These are phyloP conservation scores for Plasmodium reichenowi DNA, from an alignment of 169 alveolate genomes.

Conservation along the genomic window DNA sequence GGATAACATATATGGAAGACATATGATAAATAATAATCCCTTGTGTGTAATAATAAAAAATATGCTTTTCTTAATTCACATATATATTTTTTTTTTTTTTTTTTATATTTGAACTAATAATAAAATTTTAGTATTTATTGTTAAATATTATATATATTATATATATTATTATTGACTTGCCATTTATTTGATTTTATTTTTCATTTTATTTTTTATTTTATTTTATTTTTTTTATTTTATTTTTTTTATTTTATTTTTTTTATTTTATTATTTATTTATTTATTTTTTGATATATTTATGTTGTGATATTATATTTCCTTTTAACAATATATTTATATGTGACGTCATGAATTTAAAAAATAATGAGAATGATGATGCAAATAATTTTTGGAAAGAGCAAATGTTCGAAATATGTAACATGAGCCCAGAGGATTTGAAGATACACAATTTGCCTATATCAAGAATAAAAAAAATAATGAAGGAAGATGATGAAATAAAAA, in stretches of 20 bases:
- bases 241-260: constrained; percentile 13
- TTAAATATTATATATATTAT: background rate
- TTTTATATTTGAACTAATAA: background rate
- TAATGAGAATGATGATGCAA: constrained; percentile 21
- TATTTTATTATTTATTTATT: background rate
- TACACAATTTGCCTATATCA: constrained; percentile 92
- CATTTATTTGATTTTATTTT: background rate
- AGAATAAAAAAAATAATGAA: constrained; percentile 97
- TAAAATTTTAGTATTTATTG: background rate
- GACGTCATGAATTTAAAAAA: constrained; percentile 49
- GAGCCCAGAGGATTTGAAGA: constrained; percentile 66
- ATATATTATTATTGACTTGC: background rate
- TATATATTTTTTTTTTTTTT: background rate
- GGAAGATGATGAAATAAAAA: constrained; percentile 95
- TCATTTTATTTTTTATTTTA: background rate
- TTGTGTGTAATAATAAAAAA: too few species aligned
- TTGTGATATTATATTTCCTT: background rate
- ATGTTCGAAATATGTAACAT: constrained; percentile 34
- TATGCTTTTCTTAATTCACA: too few species aligned
- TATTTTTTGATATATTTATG: background rate
- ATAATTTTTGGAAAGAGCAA: constrained; percentile 69
- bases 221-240: constrained; percentile 4
- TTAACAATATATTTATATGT: constrained; percentile 29
- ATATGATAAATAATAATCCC: too few species aligned
- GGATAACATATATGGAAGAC: too few species aligned